Percentiles rank a stretch among this genome's conserved stretches.
Evolutionary conservation across 179 eudicot genomes (phyloP).

Genomic region (Amaranthus tricolor): DNA sequence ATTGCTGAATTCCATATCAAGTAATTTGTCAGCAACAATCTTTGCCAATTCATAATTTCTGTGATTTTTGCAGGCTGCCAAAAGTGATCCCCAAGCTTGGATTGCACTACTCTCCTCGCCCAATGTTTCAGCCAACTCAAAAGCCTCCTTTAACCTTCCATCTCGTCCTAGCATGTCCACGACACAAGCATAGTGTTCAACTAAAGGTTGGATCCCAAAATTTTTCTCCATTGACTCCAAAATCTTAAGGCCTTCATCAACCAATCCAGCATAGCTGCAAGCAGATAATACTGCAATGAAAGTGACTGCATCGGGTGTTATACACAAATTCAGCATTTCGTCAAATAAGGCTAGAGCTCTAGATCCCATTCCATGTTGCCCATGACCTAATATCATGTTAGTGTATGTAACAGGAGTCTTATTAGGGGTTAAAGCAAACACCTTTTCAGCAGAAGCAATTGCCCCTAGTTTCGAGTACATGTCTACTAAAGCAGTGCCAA

Average conservation of each 20-base stretch:
- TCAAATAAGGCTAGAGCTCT: slow-evolving; percentile 43
- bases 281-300: slow-evolving; percentile 65
- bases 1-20: slow-evolving; percentile 37
- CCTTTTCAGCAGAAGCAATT: slow-evolving; percentile 47
- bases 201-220: slow-evolving; percentile 45
- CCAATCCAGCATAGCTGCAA: slow-evolving; percentile 66
- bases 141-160: slow-evolving; percentile 61
- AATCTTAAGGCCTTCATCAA: slow-evolving; percentile 60
- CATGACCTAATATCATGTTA: slow-evolving; percentile 68
- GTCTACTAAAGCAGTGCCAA: slow-evolving; percentile 60
- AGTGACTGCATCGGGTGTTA: slow-evolving; percentile 60
- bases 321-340: slow-evolving; percentile 43
- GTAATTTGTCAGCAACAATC: slow-evolving; percentile 47
- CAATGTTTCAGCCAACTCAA: slow-evolving; percentile 45
- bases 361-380: slow-evolving; percentile 68
- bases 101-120: slow-evolving; percentile 43
- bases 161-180: slow-evolving; percentile 73
- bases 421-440: slow-evolving; percentile 33
- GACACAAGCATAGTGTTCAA: slow-evolving; percentile 64
- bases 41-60: slow-evolving; percentile 55
- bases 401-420: slow-evolving; percentile 61
- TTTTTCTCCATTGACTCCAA: slow-evolving; percentile 54
- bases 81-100: slow-evolving; percentile 72
- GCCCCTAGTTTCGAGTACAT: slow-evolving; percentile 69
- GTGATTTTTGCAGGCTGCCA: slow-evolving; percentile 57